Evolutionary conservation across 345 rosid genomes (phyloP), one percentile per base, ranked within the genome.

Genomic region (Excoecaria agallocha): DNA sequence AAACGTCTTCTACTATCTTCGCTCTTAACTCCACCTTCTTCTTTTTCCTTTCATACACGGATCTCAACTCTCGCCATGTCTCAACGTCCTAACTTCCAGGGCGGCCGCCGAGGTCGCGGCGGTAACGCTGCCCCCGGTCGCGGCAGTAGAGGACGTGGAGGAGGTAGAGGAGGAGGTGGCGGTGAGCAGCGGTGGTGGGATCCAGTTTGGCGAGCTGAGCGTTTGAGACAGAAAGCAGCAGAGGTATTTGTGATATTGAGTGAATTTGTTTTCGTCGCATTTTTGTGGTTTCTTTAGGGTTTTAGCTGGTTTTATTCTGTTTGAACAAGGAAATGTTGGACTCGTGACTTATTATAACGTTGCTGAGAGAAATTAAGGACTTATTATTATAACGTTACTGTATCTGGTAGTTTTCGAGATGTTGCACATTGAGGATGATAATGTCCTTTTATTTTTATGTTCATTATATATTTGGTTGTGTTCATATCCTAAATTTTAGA

Each of bases 181-280:
- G 97, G 97, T 1, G 97, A 94, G 79, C 98, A 94, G 84, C 88
- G 98, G 20, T 94, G 97, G 98, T 94, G 98, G 98, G 98, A 94
- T 80, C 98, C 98, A 0, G 98, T 84, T 6, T 94, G 98, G 98
- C 90, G 98, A 66, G 98, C 97, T 7, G 97, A 92, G 87, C 96
- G 96, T 17, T 79, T 94, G 83, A 87, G 90, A 52, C 90, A 91
- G 78, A 74, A 89, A 78, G 90, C 88, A 0, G 91, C 78, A 48
- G 91, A 94, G 94, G 97, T 89, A 76, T 50, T 39, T 19, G 56
- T 70, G 20, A 61, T 16, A 19, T 57, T 13, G 56, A 39, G 19
- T 63, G 17, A 20, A 73, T 73, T 73, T 72, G 49, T 39, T 3
- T 54, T 70, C 19, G 9, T 7, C 17, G 19, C n/a, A 50, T 45